Evolutionary conservation across 345 rosid species (phyloP).

Genomic region (Raphanus raphanistrum): DNA sequence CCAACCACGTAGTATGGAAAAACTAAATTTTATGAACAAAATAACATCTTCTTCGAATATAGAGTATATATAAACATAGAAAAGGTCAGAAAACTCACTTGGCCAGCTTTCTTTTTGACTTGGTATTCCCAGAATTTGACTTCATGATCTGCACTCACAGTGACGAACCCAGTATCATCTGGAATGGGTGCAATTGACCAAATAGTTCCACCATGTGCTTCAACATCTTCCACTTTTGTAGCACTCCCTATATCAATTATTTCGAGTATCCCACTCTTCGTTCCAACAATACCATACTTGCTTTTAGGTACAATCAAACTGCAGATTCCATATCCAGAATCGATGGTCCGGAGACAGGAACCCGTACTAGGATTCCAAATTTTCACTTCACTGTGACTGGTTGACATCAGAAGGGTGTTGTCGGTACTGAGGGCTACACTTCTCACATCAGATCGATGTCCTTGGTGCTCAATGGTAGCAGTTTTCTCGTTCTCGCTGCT

Average conservation of each 20-base stretch:
- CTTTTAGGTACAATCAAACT: slow-evolving; percentile 82
- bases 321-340: slow-evolving; percentile 90
- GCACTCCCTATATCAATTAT: slow-evolving; percentile 87
- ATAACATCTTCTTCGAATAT: slow-evolving; percentile 1
- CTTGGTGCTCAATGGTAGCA: slow-evolving; percentile 78
- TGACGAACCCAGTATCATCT: slow-evolving; percentile 77
- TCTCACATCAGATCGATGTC: slow-evolving; percentile 93
- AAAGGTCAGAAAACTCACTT: slow-evolving; percentile 23
- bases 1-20: not conserved
- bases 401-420: slow-evolving; percentile 86
- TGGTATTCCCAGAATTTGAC: slow-evolving; percentile 1
- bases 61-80: not conserved
- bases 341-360: slow-evolving; percentile 86
- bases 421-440: slow-evolving; percentile 89
- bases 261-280: slow-evolving; percentile 83
- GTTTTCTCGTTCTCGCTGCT: slow-evolving; percentile 49
- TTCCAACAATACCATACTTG: slow-evolving; percentile 86
- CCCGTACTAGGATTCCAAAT: slow-evolving; percentile 98
- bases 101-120: not conserved
- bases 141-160: slow-evolving; percentile 94
- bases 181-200: slow-evolving; percentile 74
- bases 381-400: slow-evolving; percentile 88
- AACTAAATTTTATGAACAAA: not conserved
- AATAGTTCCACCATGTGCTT: slow-evolving; percentile 90
- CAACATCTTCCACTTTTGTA: slow-evolving; percentile 62